A percentile compares a stretch with the other conserved stretches of the same genome.
Evolutionary conservation across 495 filamentous ascomycete species (phyloP).

Genomic region (Mytilinidion resinicola): DNA sequence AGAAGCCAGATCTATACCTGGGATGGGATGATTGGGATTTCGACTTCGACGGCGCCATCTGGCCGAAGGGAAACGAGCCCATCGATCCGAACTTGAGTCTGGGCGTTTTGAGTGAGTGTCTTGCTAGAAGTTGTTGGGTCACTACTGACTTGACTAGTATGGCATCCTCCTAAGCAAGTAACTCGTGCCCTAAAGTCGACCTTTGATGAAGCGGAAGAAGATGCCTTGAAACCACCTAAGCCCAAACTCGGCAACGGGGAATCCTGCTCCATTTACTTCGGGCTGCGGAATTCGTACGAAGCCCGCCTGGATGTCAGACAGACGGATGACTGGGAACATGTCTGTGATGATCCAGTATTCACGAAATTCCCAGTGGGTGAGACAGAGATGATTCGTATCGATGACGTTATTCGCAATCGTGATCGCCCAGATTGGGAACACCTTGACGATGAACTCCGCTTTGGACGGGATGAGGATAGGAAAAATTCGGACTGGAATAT

Average conservation of each 20-base stretch:
- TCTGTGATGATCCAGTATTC: conserved; percentile 35
- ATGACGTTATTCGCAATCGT: conserved; percentile 27
- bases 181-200: conserved; percentile 32
- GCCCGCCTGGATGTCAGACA: conserved; percentile 32
- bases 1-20: conserved; percentile 14
- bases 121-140: too few species aligned
- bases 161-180: conserved; percentile 33
- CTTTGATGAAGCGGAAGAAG: conserved; percentile 33
- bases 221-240: conserved; percentile 25
- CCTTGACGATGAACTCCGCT: conserved; percentile 7
- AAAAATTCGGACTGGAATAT: conserved; percentile 25
- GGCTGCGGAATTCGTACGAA: conserved; percentile 27
- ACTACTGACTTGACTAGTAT: conserved; percentile 11
- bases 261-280: conserved; percentile 37
- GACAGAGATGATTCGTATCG: conserved; percentile 17
- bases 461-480: conserved; percentile 17
- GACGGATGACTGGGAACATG: conserved; percentile 31
- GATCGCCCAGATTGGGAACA: conserved; percentile 24
- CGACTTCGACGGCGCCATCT: conserved; percentile 35
- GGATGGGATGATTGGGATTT: conserved; percentile 29
- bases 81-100: conserved; percentile 35
- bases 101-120: conserved; percentile 28
- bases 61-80: conserved; percentile 31
- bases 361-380: conserved; percentile 24
- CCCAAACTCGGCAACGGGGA: conserved; percentile 27